phyloP scores from a whole-genome alignment of 257 asterid genomes.

The Solanum sejunctum region DNA sequence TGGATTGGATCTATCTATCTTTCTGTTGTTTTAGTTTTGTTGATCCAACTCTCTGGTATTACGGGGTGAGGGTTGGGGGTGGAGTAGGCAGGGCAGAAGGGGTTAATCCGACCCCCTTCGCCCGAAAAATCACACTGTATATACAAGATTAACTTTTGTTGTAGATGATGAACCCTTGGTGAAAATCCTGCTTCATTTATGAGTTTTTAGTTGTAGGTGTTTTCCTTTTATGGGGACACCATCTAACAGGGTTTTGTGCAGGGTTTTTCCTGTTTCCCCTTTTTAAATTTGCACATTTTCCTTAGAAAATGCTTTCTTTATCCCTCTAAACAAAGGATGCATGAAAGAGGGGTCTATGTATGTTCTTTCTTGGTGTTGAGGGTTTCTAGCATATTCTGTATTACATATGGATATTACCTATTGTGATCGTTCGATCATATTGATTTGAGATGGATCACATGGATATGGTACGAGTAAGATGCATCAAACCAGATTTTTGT shows the following conservation, averaged over 20 bases:
- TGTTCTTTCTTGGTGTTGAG: neutral
- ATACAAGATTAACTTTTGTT: neutral
- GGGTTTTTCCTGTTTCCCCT: neutral
- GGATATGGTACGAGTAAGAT: neutral
- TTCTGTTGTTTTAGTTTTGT: slow-evolving; percentile 3
- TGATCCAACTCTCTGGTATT: slow-evolving; percentile 1
- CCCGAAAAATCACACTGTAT: neutral
- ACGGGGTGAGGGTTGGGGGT: neutral
- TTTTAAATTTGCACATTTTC: neutral
- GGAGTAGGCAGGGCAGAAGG: neutral
- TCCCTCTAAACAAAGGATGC: neutral
- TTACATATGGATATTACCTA: neutral
- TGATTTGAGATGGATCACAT: neutral
- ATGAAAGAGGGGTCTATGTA: neutral
- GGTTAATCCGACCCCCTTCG: neutral
- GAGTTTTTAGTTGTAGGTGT: neutral
- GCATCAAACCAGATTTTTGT: neutral
- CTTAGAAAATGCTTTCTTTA: neutral
- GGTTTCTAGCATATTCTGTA: neutral
- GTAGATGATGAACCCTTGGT: neutral
- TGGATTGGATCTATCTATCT: slow-evolving; percentile 27
- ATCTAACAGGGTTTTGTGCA: slow-evolving; percentile 12
- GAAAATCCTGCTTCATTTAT: neutral
- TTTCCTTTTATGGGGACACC: neutral
- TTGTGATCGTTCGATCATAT: neutral